Conservation (phyloP, 352 stramenopile species). For the Phytophthora hibernalis region DNA sequence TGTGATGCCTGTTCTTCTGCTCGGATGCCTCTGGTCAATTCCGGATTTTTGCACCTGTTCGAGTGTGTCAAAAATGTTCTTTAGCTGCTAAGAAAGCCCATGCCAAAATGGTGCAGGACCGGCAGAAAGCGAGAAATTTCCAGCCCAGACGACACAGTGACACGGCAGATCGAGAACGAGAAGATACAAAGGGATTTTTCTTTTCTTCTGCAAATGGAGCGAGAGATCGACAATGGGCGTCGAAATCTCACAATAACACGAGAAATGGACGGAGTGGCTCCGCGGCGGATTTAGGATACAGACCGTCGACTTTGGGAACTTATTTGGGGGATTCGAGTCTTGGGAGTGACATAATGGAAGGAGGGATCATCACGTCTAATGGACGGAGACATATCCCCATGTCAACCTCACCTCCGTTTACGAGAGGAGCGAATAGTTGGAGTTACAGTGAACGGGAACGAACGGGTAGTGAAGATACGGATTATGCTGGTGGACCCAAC, state of each 20-base stretch:
- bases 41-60: conserved; percentile 71
- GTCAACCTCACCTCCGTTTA: conserved; percentile 10
- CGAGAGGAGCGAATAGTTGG: conserved; percentile 8
- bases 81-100: conserved; percentile 75
- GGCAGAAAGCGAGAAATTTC: conserved; percentile 38
- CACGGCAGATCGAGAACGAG: conserved; percentile 12
- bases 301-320: conserved; percentile 11
- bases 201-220: conserved; percentile 15
- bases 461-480: conserved; percentile 37
- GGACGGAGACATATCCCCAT: conserved; percentile 22
- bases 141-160: conserved; percentile 45
- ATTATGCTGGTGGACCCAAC: conserved; percentile 27
- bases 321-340: conserved; percentile 4
- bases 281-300: conserved; percentile 8
- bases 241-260: conserved; percentile 15
- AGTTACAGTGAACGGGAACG: conserved; percentile 33
- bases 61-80: conserved; percentile 85
- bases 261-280: conserved; percentile 20
- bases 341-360: conserved; percentile 25
- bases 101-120: conserved; percentile 70
- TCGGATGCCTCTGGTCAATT: conserved; percentile 77
- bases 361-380: conserved; percentile 43
- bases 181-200: conserved; percentile 27
- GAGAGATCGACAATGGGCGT: conserved; percentile 14
- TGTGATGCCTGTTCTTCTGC: conserved; percentile 88